A percentile compares a stretch with the other conserved stretches of the same genome.
These are phyloP conservation scores for Extremus antarcticus DNA, from an alignment of 495 filamentous ascomycete species.

Conservation along the genomic window DNA sequence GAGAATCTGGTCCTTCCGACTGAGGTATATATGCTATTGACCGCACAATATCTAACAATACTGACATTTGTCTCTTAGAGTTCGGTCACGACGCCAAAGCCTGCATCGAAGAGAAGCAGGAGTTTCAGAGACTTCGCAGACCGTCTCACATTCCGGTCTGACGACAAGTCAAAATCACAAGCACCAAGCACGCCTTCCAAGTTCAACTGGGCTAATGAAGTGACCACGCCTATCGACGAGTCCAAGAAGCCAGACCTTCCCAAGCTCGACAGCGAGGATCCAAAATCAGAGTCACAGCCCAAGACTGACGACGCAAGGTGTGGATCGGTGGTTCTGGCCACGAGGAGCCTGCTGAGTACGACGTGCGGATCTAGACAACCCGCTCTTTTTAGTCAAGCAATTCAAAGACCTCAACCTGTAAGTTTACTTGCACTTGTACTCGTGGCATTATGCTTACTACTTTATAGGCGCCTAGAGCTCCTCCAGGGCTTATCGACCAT, in stretches of 20 bases:
- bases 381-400: conserved; percentile 68
- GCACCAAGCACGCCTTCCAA: conserved; percentile 8
- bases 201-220: conserved; percentile 21
- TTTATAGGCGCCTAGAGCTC: conserved; percentile 25
- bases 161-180: conserved; percentile 8
- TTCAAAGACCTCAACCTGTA: conserved; percentile 84
- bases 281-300: too few species aligned
- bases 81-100: too few species aligned
- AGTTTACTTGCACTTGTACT: conserved; percentile 21
- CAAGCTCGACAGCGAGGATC: conserved; percentile 49
- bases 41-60: too few species aligned
- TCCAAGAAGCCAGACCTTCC: conserved; percentile 17
- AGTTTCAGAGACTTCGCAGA: too few species aligned
- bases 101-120: too few species aligned
- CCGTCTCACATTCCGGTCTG: conserved; percentile 5
- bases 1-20: conserved; percentile 68
- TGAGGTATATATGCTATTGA: too few species aligned
- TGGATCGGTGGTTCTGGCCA: conserved; percentile 34
- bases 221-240: conserved; percentile 10
- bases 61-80: too few species aligned
- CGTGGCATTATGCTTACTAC: background rate
- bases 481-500: conserved; percentile 59
- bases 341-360: conserved; percentile 62
- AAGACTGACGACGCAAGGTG: too few species aligned
- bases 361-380: conserved; percentile 77